phyloP scores from a whole-genome alignment of 2,329 filamentous ascomycete species.

The Diaporthe citri region DNA sequence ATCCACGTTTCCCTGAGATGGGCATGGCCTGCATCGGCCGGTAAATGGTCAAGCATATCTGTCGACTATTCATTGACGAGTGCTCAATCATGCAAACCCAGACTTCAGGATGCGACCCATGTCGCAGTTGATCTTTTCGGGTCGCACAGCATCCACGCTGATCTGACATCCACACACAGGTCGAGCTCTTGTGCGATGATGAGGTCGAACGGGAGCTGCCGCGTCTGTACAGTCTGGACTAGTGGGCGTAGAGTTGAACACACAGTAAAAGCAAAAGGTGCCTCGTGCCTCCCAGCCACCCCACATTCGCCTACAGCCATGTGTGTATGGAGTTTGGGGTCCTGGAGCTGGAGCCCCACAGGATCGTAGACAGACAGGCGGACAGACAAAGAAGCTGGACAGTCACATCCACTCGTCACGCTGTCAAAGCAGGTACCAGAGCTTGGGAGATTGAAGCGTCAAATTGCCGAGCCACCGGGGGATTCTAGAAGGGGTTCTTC shows the following conservation, averaged over 20 bases:
- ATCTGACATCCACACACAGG: background rate
- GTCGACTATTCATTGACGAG: background rate
- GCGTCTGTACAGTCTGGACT: background rate
- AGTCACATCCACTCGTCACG: background rate
- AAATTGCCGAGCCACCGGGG: background rate
- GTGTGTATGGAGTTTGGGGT: background rate
- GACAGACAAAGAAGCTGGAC: background rate
- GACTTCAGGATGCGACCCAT: background rate
- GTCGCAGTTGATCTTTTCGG: background rate
- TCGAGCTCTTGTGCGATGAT: too few relatives aligned
- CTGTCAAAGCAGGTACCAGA: conserved; percentile 19
- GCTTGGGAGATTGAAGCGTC: background rate
- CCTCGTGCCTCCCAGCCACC: background rate
- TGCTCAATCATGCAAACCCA: background rate
- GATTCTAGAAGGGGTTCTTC: background rate
- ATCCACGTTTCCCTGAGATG: background rate
- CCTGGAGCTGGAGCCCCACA: conserved; percentile 7
- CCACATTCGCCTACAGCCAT: background rate
- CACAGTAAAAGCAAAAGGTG: background rate
- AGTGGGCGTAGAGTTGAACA: too few relatives aligned
- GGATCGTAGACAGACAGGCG: background rate
- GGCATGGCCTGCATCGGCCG: background rate
- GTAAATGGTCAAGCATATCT: background rate
- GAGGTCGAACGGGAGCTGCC: background rate
- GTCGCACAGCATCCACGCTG: background rate